These are phyloP conservation scores for Penicillium griseofulvum DNA, from an alignment of 2,329 filamentous ascomycete genomes.

Conservation along the genomic window DNA sequence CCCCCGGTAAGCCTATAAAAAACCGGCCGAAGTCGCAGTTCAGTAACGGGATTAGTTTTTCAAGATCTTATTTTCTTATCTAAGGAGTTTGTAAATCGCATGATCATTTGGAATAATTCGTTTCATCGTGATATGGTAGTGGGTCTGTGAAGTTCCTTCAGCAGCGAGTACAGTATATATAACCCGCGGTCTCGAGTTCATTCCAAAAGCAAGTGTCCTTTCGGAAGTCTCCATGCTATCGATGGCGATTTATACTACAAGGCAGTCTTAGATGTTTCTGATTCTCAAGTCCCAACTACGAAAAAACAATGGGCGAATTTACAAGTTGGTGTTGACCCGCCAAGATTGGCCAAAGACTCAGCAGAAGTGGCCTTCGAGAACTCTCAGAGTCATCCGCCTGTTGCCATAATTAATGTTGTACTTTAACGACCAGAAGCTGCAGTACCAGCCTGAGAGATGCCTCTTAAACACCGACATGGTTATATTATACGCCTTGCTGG, in stretches of 20 bases:
- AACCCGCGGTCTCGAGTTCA: background rate
- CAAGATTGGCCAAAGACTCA: background rate
- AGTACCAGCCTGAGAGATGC: fast-evolving
- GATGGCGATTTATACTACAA: background rate
- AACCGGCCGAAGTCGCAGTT: background rate
- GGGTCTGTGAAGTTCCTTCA: background rate
- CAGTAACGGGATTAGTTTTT: too few relatives aligned
- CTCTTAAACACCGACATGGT: background rate
- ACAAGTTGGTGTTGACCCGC: background rate
- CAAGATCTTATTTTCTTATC: background rate
- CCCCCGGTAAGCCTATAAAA: background rate
- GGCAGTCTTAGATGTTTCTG: background rate
- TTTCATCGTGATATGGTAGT: background rate
- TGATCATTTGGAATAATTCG: background rate
- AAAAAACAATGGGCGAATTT: background rate
- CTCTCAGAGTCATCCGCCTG: background rate
- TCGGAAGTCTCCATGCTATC: background rate
- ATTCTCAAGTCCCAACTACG: background rate
- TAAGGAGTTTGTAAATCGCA: background rate
- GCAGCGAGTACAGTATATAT: background rate
- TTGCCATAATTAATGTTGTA: background rate
- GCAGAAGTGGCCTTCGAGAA: background rate
- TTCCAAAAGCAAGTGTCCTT: background rate
- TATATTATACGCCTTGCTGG: background rate
- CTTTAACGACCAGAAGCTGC: too few relatives aligned